Base-by-base conservation (phyloP, 106 monocot genomes). In the Phalaenopsis aphrodite region DNA sequence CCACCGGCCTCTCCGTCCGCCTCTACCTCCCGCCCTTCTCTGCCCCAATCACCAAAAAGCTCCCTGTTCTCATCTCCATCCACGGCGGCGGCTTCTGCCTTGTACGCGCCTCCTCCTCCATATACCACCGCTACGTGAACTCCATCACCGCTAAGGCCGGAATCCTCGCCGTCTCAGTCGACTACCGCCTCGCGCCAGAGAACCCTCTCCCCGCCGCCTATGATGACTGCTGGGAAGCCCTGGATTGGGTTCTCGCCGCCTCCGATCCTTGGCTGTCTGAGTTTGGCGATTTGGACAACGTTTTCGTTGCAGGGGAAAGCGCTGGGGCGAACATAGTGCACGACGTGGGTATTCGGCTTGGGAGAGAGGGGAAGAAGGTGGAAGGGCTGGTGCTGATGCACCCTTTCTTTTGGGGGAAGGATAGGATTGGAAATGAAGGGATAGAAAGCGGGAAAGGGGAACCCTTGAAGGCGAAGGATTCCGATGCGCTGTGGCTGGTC, bases 231-330 rank as follows among this genome's bases (percentile, higher is more conserved):
- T 69, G 69, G 69, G 69, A 69, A 14, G 69, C 69, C 10, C 39
- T 69, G 21, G 4, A 39, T 11, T 69, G 69, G 69, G 69, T 69
- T 36, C 2, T 69, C 69, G 36, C 38, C 69, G 15, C 10, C 14
- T n/a, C 8, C 69, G 69, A 69, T 69, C 69, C 69, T 16, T 93
- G 88, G 93, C 64, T 93, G 15, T 23, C 78, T n/a, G 11, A 65
- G 1, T 75, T 87, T 75, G 86, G 52, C 0, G 90, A 93, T 78
- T 66, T 65, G 16, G 39, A 11, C 12, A 76, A 78, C 21, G 18
- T 93, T 8, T 88, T 85, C 87, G 16, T 90, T 2, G 75, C 47
- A 30, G 93, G 93, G 0, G 90, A 86, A 42, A 89, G 89, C 74
- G 82, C 89, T 1, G 89, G 89, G 37, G 89, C 39, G 11, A 87